These are phyloP conservation scores for Cyclotella cryptica DNA, from an alignment of 108 stramenopile species.

Conservation along the genomic window DNA sequence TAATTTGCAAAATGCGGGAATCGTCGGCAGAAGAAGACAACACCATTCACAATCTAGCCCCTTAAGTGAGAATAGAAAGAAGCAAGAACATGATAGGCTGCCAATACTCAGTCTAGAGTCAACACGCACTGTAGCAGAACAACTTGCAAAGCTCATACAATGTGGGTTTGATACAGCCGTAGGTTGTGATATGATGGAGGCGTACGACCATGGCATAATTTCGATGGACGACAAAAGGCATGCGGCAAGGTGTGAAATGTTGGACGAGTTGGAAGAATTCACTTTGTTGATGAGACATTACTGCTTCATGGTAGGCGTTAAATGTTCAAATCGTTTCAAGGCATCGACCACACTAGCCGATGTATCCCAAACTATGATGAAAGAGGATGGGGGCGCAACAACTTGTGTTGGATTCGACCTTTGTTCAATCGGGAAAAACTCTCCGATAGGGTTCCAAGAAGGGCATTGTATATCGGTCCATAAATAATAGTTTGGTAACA, in stretches of 20 bases:
- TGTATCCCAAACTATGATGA: background rate
- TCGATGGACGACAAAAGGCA: conserved; percentile 57
- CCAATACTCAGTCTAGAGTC: conserved; percentile 57
- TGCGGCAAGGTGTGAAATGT: conserved; percentile 78
- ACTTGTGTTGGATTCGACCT: conserved; percentile 19
- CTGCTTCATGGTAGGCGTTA: conserved; percentile 65
- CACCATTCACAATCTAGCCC: background rate
- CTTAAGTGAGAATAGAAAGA: background rate
- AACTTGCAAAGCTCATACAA: conserved; percentile 53
- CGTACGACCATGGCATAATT: conserved; percentile 72
- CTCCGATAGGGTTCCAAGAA: conserved; percentile 45
- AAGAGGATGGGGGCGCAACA: background rate
- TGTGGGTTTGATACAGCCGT: conserved; percentile 64
- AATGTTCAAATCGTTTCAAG: background rate
- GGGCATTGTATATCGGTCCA: conserved; percentile 24
- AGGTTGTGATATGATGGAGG: conserved; percentile 85
- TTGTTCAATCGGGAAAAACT: conserved; percentile 37
- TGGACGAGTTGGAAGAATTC: conserved; percentile 91
- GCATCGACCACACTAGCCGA: background rate
- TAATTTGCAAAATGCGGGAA: conserved; percentile 65
- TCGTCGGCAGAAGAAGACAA: conserved; percentile 21
- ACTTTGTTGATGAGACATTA: conserved; percentile 85
- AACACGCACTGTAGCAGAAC: conserved; percentile 64
- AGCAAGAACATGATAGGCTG: conserved; percentile 19
- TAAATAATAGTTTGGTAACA: background rate